These are phyloP conservation scores for Domatiomyces catenatus DNA, from an alignment of 2,329 filamentous ascomycete species.

Conservation along the genomic window DNA sequence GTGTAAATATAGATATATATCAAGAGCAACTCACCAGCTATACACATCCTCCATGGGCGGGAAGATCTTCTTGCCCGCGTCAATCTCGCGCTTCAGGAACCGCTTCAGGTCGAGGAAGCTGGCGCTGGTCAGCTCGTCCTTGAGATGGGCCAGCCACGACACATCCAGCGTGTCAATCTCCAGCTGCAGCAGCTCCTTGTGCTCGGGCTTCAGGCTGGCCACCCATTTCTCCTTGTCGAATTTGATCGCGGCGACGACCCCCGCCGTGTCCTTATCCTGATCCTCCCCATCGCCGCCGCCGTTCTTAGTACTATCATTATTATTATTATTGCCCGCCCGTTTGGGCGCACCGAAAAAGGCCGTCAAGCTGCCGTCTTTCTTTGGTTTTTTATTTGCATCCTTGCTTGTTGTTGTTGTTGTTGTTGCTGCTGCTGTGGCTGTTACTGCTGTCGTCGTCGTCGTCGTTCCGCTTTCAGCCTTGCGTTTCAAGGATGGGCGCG, in stretches of 20 bases:
- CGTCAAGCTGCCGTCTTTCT: slow-evolving; percentile 63
- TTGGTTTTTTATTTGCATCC: slow-evolving; percentile 55
- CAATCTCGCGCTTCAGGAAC: slow-evolving; percentile 67
- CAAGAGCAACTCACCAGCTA: slow-evolving; percentile 54
- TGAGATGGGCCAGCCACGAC: slow-evolving; percentile 78
- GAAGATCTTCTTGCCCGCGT: slow-evolving; percentile 62
- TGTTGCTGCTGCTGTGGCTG: slow-evolving; percentile 13
- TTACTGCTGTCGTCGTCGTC: slow-evolving; percentile 9
- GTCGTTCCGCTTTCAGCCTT: neutral
- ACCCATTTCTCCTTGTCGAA: slow-evolving; percentile 90
- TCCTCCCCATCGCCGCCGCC: no score
- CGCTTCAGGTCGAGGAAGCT: slow-evolving; percentile 79
- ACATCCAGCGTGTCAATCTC: slow-evolving; percentile 88
- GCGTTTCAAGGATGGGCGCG: neutral
- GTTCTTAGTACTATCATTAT: slow-evolving; percentile 26
- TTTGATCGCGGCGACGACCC: slow-evolving; percentile 30
- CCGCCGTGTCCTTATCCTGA: slow-evolving; percentile 46
- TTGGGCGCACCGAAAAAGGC: slow-evolving; percentile 74
- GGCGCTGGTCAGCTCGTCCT: slow-evolving; percentile 63
- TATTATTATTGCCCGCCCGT: slow-evolving; percentile 19
- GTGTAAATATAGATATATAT: no score
- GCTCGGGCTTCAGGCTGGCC: slow-evolving; percentile 61
- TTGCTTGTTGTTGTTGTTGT: slow-evolving; percentile 9
- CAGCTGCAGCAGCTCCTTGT: slow-evolving; percentile 64
- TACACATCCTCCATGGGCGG: slow-evolving; percentile 83